Evolutionary conservation across 768 basidiomycete genomes (phyloP).

Genomic region (Coprinopsis strossmayeri): DNA sequence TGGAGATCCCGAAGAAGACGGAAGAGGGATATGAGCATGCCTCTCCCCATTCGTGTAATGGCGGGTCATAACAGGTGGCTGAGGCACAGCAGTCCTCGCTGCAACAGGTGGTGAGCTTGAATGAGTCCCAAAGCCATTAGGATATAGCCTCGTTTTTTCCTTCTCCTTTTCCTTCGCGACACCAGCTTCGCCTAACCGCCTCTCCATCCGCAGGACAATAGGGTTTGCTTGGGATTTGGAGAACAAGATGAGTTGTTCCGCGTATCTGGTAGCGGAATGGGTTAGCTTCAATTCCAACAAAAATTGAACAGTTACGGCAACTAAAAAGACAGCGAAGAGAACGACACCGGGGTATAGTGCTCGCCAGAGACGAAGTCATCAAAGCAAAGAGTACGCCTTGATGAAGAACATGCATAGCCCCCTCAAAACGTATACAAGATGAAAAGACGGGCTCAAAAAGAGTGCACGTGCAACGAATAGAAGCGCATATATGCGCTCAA

Average conservation of each 20-base stretch:
- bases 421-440: no score
- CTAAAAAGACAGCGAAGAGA: neutral
- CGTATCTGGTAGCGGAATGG: constrained; percentile 44
- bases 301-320: neutral
- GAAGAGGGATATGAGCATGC: neutral
- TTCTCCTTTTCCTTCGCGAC: neutral
- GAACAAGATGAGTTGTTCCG: constrained; percentile 79
- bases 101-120: no score
- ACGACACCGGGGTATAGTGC: no score
- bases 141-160: neutral
- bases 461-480: no score
- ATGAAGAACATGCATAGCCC: no score
- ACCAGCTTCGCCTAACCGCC: neutral
- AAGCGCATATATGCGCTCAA: no score
- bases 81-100: neutral
- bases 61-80: neutral
- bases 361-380: neutral
- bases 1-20: neutral
- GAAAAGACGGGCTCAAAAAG: no score
- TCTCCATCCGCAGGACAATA: constrained; percentile 1
- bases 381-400: neutral
- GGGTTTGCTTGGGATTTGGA: constrained; percentile 26
- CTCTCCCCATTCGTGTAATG: neutral
- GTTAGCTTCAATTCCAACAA: no score
- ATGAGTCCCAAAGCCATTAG: no score